phyloP scores from a whole-genome alignment of 352 stramenopile species.

The Phytopythium vexans region DNA sequence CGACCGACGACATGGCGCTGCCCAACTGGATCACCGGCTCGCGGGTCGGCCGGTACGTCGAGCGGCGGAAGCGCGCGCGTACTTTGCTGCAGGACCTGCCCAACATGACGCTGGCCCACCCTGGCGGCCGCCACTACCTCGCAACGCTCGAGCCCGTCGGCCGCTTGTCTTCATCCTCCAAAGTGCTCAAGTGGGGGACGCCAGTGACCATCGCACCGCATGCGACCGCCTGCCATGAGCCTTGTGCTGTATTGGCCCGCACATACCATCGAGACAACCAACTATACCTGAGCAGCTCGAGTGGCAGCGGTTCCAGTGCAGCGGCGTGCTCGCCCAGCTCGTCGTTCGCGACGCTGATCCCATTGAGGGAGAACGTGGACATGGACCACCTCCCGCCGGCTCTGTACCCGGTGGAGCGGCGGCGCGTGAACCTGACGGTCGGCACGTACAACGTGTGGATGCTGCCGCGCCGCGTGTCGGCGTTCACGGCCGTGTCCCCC shows the following conservation, averaged over 20 bases:
- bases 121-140: constrained; percentile 57
- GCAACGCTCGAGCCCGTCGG: constrained; percentile 40
- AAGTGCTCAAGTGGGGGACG: background rate
- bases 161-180: constrained; percentile 11
- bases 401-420: constrained; percentile 16
- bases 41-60: constrained; percentile 41
- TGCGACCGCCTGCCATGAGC: constrained; percentile 23
- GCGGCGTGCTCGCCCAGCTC: constrained; percentile 28
- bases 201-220: background rate
- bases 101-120: constrained; percentile 73
- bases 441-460: constrained; percentile 86
- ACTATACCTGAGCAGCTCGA: constrained; percentile 37
- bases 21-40: constrained; percentile 35
- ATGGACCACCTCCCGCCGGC: no score
- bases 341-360: constrained; percentile 57
- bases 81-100: constrained; percentile 63
- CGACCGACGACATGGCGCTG: constrained; percentile 11
- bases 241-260: constrained; percentile 58
- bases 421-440: constrained; percentile 49
- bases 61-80: constrained; percentile 44
- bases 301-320: no score
- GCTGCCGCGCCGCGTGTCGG: constrained; percentile 74
- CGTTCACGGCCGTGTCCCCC: constrained; percentile 62
- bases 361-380: constrained; percentile 55
- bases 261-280: constrained; percentile 80